Conservation (phyloP, 306 rosid species). For the Fragaria nilgerrensis region DNA sequence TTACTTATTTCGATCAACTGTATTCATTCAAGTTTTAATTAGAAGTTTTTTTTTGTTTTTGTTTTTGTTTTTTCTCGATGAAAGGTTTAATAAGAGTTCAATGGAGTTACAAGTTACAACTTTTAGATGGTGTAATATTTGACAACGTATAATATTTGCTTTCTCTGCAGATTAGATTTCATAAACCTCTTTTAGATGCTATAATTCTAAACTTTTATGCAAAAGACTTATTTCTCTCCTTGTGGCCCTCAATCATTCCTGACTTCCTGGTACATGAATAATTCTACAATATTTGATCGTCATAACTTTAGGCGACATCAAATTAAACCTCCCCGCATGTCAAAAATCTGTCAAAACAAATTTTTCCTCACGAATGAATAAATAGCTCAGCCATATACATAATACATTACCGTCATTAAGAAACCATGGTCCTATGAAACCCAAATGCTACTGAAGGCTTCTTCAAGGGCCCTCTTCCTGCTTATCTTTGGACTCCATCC, state of each 20-base stretch:
- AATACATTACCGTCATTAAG: not conserved
- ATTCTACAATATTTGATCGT: not conserved
- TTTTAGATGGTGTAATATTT: too few species aligned
- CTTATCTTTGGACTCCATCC: constrained; percentile 78
- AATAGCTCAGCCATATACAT: not conserved
- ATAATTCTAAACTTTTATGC: too few species aligned
- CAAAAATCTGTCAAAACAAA: not conserved
- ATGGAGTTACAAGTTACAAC: too few species aligned
- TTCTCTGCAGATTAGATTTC: too few species aligned
- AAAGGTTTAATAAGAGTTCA: too few species aligned
- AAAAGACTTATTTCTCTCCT: too few species aligned
- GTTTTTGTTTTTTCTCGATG: too few species aligned
- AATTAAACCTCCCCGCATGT: not conserved
- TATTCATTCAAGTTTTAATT: too few species aligned
- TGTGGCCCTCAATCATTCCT: not conserved
- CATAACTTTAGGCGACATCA: not conserved
- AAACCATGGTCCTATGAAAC: constrained; percentile 30
- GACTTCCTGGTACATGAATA: not conserved
- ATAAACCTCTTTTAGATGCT: too few species aligned
- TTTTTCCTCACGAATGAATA: not conserved
- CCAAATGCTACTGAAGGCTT: constrained; percentile 94
- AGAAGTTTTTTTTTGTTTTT: too few species aligned
- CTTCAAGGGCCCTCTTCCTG: constrained; percentile 80
- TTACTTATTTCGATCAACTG: not conserved
- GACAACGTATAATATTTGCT: too few species aligned